Base-by-base conservation (phyloP, 2,329 filamentous ascomycete species). In the Chrysoporthe deuterocubensis region DNA sequence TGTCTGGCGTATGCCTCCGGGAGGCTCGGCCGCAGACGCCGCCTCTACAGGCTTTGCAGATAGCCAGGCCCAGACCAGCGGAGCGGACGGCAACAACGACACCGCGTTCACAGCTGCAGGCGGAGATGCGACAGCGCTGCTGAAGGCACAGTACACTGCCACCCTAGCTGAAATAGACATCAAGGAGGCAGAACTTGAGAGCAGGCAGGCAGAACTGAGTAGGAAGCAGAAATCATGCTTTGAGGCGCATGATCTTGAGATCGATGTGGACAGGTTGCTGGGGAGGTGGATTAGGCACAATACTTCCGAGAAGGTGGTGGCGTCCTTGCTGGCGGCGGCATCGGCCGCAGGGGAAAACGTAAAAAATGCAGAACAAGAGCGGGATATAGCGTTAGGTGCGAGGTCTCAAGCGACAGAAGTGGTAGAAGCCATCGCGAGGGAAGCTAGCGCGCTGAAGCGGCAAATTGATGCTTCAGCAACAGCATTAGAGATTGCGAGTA, bases 401-500 rank as follows among this genome's bases (percentile, higher is more conserved):
- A 32, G 11, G 7, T 21, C 21, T 7, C 50, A 14, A 4, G 50
- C 50, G 50, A 32, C 14, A 9, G 50, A 54, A 16, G 21, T 54
- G 1, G 50, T 54, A 11, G 50, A 54, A 26, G 26, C 21, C 50
- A 54, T 54, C 21, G 50, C 50, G 11, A 34, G 32, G 50, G 32
- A 26, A 6, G 50, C 50, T 21, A 54, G 50, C 50, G 26, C 32
- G 50, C 50, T 54, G 50, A 54, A 54, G 50, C 50, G 50, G 50
- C 11, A 21, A 5, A 32, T 54, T 54, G 50, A 54, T 34, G 50
- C 50, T 14, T 11, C 26, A 6, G 5, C 40, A 40, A 5, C 21
- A 52, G 0, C 9, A 40, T 40, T 4, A 40, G 37, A 40, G 37
- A 9, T 6, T 40, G 37, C 37, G 37, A 40, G 37, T 40, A 26